Percentiles rank a stretch among this genome's conserved stretches.
Conservation (phyloP, 1,284 basidiomycete genomes). For the Tausonia pullulans region DNA sequence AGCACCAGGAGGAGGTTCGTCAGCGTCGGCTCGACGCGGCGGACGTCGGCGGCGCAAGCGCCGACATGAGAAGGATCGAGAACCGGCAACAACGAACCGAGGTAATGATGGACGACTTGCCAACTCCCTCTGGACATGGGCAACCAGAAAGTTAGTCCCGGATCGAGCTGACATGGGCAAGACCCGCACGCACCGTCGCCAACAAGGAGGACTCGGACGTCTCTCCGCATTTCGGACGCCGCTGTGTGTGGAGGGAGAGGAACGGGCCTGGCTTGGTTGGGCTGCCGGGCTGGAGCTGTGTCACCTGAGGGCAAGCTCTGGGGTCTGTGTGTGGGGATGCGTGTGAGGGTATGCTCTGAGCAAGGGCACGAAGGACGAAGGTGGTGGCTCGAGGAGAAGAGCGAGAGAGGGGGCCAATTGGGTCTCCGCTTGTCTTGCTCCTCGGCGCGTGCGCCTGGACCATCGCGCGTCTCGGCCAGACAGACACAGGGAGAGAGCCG, state of each 20-base stretch:
- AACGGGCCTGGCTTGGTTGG: not conserved
- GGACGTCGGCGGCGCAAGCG: not conserved
- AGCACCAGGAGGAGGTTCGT: not conserved
- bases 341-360: no score
- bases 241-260: not conserved
- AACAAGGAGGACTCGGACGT: constrained; percentile 84
- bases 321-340: no score
- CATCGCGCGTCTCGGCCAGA: no score
- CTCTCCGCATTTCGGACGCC: constrained; percentile 52
- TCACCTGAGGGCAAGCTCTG: no score
- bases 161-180: not conserved
- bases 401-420: no score
- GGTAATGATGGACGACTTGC: constrained; percentile 89
- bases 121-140: constrained; percentile 64
- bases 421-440: no score
- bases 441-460: no score
- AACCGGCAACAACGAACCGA: constrained; percentile 46
- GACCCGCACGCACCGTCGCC: constrained; percentile 61
- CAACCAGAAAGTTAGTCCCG: not conserved
- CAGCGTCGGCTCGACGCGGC: no score
- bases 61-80: not conserved
- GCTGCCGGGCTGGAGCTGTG: not conserved
- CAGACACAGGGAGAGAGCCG: no score
- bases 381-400: no score
- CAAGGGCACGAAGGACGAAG: no score